Conservation (phyloP, 1,139 yeast genomes). For the Candida albicans region DNA sequence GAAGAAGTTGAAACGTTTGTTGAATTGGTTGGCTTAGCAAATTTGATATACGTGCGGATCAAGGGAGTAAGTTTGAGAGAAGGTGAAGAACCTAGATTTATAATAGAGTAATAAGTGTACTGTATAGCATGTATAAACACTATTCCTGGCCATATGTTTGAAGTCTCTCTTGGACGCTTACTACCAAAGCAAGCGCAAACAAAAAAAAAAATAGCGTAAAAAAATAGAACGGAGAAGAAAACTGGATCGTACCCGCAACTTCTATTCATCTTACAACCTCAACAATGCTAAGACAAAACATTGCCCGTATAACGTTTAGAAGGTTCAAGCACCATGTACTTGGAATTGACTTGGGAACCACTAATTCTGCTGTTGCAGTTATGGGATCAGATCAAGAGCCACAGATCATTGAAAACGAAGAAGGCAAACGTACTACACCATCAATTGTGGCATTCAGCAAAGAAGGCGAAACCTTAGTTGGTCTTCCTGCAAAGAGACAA, state of each 20-base stretch:
- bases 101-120: neutral
- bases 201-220: neutral
- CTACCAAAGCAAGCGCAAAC: neutral
- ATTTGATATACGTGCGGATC: neutral
- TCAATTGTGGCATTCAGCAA: conserved; percentile 60
- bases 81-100: neutral
- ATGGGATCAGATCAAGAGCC: conserved; percentile 47
- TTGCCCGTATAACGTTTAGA: neutral
- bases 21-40: conserved; percentile 2
- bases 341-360: conserved; percentile 80
- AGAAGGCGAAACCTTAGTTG: conserved; percentile 49
- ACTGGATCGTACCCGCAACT: neutral
- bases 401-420: conserved; percentile 62
- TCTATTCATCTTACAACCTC: neutral
- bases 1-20: conserved; percentile 2
- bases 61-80: neutral
- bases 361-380: conserved; percentile 78
- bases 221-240: neutral
- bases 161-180: neutral
- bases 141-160: no score
- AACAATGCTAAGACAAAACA: conserved; percentile 1
- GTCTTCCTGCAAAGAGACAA: conserved; percentile 67
- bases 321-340: conserved; percentile 43
- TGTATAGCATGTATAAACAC: neutral
- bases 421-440: conserved; percentile 72